These are phyloP conservation scores for Ophiocytium majus DNA, from an alignment of 352 stramenopile genomes.

Conservation along the genomic window DNA sequence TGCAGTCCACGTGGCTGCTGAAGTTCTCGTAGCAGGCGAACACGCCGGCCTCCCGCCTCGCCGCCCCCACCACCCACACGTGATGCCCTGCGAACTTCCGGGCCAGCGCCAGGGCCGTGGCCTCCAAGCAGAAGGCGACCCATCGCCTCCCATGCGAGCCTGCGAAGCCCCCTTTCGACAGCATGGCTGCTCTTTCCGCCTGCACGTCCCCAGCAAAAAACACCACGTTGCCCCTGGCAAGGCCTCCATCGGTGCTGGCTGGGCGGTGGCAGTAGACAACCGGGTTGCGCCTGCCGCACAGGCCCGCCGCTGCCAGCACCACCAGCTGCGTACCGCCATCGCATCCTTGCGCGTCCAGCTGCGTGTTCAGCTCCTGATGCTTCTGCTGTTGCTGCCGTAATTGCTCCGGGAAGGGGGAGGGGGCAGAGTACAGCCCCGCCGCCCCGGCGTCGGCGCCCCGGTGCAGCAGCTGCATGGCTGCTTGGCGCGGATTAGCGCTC, in stretches of 20 bases:
- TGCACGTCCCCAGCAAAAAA: conserved; percentile 40
- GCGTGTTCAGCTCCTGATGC: too few relatives aligned
- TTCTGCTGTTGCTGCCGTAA: too few relatives aligned
- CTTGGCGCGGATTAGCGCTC: too few relatives aligned
- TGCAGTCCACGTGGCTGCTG: conserved; percentile 23
- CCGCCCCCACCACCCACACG: conserved; percentile 32
- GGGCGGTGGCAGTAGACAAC: not conserved
- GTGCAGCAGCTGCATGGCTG: too few relatives aligned
- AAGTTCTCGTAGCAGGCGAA: conserved; percentile 46
- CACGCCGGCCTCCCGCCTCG: not conserved
- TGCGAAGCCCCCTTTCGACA: conserved; percentile 12
- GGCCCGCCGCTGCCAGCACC: not conserved
- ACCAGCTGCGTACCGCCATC: too few relatives aligned
- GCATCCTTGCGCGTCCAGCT: too few relatives aligned
- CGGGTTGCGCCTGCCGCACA: not conserved
- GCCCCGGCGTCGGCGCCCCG: too few relatives aligned
- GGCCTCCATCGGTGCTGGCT: not conserved
- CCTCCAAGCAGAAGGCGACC: conserved; percentile 31
- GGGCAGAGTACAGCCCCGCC: too few relatives aligned
- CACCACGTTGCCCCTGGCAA: conserved; percentile 23
- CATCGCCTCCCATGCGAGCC: conserved; percentile 35
- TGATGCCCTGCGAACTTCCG: conserved; percentile 32
- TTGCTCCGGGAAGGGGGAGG: too few relatives aligned
- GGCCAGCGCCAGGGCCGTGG: conserved; percentile 22
- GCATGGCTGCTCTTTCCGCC: not conserved